Conservation (phyloP, 352 stramenopile species). For the Pythium phragmiticola region DNA sequence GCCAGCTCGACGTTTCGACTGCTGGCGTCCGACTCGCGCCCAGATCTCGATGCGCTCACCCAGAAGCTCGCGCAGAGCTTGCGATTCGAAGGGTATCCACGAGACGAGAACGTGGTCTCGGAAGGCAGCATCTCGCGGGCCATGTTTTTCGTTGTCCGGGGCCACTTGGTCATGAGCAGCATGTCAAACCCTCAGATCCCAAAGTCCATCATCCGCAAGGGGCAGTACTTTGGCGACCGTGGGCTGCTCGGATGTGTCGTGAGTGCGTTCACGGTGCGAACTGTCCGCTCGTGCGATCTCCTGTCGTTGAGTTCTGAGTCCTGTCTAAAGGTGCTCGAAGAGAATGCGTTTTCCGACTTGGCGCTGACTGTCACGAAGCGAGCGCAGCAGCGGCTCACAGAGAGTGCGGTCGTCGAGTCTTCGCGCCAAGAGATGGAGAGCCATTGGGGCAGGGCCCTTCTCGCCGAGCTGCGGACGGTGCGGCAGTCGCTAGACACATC, state of each 20-base stretch:
- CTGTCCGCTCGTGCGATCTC: conserved; percentile 25
- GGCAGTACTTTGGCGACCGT: conserved; percentile 30
- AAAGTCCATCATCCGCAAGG: conserved; percentile 15
- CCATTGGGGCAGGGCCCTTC: conserved; percentile 19
- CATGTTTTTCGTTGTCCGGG: conserved; percentile 33
- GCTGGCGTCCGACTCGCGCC: conserved; percentile 10
- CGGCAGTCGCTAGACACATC: not conserved
- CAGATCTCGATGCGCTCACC: conserved; percentile 15
- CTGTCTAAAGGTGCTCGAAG: conserved; percentile 18
- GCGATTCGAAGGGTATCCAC: conserved; percentile 29
- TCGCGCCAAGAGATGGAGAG: conserved; percentile 25
- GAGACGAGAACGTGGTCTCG: conserved; percentile 28
- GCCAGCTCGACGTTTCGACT: conserved; percentile 21
- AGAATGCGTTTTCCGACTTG: conserved; percentile 13
- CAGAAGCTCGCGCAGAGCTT: conserved; percentile 15
- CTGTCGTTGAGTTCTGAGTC: conserved; percentile 25
- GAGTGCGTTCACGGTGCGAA: conserved; percentile 17
- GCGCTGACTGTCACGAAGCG: conserved; percentile 16
- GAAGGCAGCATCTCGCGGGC: conserved; percentile 28
- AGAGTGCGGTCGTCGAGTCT: not conserved
- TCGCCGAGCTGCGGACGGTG: conserved; percentile 7
- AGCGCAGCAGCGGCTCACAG: not conserved
- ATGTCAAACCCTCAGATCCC: conserved; percentile 2
- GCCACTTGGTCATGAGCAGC: conserved; percentile 21
- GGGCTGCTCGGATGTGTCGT: conserved; percentile 24